Evolutionary conservation across 345 rosid species (phyloP).

Genomic region (Populus davidiana): DNA sequence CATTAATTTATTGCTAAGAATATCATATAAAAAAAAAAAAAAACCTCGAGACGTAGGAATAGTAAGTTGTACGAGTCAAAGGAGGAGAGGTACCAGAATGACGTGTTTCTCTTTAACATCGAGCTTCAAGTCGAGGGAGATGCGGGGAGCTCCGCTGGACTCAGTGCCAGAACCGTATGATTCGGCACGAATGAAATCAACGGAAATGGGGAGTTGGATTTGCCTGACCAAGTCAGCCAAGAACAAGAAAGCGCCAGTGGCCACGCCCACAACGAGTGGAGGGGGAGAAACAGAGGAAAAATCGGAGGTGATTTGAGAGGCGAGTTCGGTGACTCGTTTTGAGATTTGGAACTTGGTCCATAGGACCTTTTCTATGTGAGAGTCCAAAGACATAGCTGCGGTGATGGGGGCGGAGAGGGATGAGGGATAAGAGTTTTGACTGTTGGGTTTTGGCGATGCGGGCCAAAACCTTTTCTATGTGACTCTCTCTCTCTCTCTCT

Average conservation of each 20-base stretch:
- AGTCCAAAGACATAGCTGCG: constrained; percentile 41
- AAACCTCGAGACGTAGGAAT: background rate
- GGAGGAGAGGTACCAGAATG: constrained; percentile 41
- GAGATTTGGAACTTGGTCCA: constrained; percentile 53
- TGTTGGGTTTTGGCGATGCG: background rate
- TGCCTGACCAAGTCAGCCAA: constrained; percentile 70
- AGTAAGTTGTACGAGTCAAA: background rate
- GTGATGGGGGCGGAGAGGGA: too few species aligned
- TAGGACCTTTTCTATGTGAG: constrained; percentile 64
- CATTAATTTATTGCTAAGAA: background rate
- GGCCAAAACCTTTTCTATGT: too few species aligned
- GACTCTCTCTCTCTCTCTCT: too few species aligned
- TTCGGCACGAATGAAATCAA: constrained; percentile 68
- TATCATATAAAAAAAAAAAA: background rate
- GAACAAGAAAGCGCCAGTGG: constrained; percentile 82
- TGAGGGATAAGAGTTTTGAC: background rate
- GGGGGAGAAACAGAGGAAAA: constrained; percentile 39
- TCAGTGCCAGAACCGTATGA: constrained; percentile 68
- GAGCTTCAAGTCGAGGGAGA: constrained; percentile 69
- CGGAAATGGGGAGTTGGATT: constrained; percentile 51
- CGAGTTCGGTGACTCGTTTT: constrained; percentile 56
- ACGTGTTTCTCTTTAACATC: constrained; percentile 64
- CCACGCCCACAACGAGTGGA: constrained; percentile 77
- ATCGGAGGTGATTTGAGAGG: constrained; percentile 48
- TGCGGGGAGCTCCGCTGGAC: constrained; percentile 54